A percentile compares a stretch with the other conserved stretches of the same genome.
These are phyloP conservation scores for Phaffia australis DNA, from an alignment of 768 basidiomycete species.

Conservation along the genomic window DNA sequence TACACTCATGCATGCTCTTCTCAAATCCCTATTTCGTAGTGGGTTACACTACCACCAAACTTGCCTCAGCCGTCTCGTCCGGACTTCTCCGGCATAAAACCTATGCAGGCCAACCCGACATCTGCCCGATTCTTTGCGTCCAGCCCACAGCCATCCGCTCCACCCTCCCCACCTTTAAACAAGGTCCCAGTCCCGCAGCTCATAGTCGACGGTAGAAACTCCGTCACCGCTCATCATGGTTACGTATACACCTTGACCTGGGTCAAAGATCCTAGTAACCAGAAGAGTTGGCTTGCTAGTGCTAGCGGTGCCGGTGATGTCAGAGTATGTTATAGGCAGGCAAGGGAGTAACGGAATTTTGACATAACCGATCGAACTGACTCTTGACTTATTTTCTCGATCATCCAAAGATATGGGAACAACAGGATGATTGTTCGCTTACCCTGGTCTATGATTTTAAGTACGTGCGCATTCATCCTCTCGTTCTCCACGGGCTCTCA, in stretches of 20 bases:
- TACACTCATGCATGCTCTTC: not conserved
- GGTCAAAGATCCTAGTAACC: not conserved
- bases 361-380: not conserved
- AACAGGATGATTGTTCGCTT: not conserved
- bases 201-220: not conserved
- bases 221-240: slow-evolving; percentile 17
- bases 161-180: not conserved
- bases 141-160: slow-evolving; percentile 4
- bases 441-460: slow-evolving; percentile 3
- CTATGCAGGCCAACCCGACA: not conserved
- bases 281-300: slow-evolving; percentile 4
- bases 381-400: not conserved
- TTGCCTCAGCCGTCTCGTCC: not conserved
- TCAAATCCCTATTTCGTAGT: not conserved
- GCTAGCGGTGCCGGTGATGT: slow-evolving; percentile 24
- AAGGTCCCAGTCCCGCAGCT: not conserved
- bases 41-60: slow-evolving; percentile 20
- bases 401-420: slow-evolving; percentile 17
- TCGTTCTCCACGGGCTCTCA: not conserved
- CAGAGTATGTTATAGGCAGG: not conserved
- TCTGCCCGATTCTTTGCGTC: slow-evolving; percentile 14
- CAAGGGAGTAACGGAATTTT: not conserved
- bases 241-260: slow-evolving; percentile 20
- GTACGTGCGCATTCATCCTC: not conserved
- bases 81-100: not conserved